Evolutionary conservation across 2,329 filamentous ascomycete genomes (phyloP).

Genomic region (Bertia moriformis): DNA sequence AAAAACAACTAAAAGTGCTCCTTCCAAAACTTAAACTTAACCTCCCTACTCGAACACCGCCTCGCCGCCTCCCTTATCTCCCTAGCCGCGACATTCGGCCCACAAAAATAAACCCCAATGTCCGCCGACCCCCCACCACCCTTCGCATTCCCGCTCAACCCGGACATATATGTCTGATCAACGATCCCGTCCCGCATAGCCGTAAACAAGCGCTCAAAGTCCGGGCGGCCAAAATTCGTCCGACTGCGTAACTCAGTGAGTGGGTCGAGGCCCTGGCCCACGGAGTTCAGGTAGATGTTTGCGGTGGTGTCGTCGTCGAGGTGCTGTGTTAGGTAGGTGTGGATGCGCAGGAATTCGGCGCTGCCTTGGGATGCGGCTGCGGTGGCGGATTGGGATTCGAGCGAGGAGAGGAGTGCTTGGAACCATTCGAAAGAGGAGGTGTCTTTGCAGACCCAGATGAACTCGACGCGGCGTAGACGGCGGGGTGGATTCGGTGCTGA

Average conservation of each 20-base stretch:
- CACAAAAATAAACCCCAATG: slow-evolving; percentile 96
- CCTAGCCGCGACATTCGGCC: slow-evolving; percentile 66
- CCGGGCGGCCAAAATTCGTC: slow-evolving; percentile 88
- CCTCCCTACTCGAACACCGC: slow-evolving; percentile 57
- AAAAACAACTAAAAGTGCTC: slow-evolving; percentile 54
- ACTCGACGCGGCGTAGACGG: slow-evolving; percentile 85
- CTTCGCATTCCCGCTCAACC: slow-evolving; percentile 61
- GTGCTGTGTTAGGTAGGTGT: slow-evolving; percentile 91
- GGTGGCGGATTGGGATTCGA: slow-evolving; percentile 71
- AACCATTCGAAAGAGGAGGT: slow-evolving; percentile 98
- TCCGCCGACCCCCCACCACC: no score
- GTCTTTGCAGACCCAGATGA: slow-evolving; percentile 97
- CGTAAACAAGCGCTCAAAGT: slow-evolving; percentile 67
- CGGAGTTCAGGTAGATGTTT: slow-evolving; percentile 93
- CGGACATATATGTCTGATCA: slow-evolving; percentile 71
- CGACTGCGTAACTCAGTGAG: slow-evolving; percentile 78
- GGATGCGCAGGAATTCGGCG: slow-evolving; percentile 85
- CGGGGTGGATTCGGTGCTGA: slow-evolving; percentile 77
- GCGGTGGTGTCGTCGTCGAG: slow-evolving; percentile 84
- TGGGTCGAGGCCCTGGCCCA: slow-evolving; percentile 75
- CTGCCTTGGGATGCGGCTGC: slow-evolving; percentile 53
- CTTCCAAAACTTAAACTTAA: slow-evolving; percentile 97
- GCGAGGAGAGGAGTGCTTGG: slow-evolving; percentile 77
- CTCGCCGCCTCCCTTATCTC: slow-evolving; percentile 75
- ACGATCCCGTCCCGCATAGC: slow-evolving; percentile 80